phyloP scores from a whole-genome alignment of 2,329 filamentous ascomycete genomes.

The Xylaria sp. region DNA sequence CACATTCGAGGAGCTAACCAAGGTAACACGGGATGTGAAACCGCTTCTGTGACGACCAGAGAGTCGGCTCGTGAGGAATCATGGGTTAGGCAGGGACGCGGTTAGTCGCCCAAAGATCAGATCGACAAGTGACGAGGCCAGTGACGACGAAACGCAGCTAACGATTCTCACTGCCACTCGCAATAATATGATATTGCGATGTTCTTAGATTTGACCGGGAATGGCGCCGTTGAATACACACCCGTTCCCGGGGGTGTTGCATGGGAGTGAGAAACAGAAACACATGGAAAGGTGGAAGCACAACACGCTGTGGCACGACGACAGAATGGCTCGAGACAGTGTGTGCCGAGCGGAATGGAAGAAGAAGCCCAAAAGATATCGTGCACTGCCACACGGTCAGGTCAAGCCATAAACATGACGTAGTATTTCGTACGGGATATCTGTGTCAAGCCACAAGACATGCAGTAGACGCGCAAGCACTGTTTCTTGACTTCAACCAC shows the following conservation, averaged over 20 bases:
- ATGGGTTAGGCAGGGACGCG: not conserved
- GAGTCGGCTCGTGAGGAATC: not conserved
- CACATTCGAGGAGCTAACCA: not conserved
- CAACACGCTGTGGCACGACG: not conserved
- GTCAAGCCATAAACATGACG: not conserved
- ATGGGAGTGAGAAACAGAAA: conserved; percentile 1
- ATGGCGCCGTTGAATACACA: not conserved
- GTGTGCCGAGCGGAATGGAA: no score
- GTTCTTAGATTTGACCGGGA: not conserved
- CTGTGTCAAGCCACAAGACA: not conserved
- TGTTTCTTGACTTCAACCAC: no score
- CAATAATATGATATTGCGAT: not conserved
- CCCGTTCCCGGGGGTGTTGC: not conserved
- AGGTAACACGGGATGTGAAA: not conserved
- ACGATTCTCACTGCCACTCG: not conserved
- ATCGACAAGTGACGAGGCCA: not conserved
- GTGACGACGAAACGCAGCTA: not conserved
- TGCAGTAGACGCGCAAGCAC: not conserved
- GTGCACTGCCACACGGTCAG: not conserved
- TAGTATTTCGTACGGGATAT: not conserved
- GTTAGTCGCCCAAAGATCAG: not conserved
- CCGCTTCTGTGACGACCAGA: not conserved
- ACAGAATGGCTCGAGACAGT: not conserved
- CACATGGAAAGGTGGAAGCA: not conserved
- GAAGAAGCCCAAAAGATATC: not conserved